A percentile compares a stretch with the other conserved stretches of the same genome.
Conservation (phyloP, 2,329 filamentous ascomycete genomes). For the Golovinomyces cichoracearum region DNA sequence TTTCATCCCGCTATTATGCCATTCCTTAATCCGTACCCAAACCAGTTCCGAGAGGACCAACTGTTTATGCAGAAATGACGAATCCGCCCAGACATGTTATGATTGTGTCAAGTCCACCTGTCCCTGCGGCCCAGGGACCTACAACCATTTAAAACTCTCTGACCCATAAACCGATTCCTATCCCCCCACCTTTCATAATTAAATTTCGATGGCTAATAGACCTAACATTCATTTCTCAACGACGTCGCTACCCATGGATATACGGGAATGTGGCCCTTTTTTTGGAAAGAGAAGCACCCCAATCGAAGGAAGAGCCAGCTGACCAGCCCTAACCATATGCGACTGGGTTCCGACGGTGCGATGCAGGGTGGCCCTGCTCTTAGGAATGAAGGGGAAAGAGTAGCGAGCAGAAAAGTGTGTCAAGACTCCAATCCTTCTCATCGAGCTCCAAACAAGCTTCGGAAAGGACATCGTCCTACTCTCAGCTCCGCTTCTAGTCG, state of each 20-base stretch:
- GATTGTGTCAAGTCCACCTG: background rate
- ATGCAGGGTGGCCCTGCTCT: background rate
- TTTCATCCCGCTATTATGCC: no score
- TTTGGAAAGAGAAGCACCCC: background rate
- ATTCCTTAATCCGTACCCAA: no score
- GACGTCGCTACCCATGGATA: background rate
- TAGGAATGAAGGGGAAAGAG: background rate
- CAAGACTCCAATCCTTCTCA: background rate
- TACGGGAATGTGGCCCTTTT: background rate
- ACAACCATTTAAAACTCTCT: background rate
- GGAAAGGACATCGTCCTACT: background rate
- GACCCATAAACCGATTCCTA: background rate
- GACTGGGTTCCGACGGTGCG: background rate
- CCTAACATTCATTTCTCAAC: background rate
- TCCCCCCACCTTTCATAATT: background rate
- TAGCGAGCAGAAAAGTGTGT: background rate
- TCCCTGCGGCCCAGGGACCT: background rate
- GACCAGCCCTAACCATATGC: background rate
- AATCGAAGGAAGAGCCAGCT: background rate
- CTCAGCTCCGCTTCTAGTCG: background rate
- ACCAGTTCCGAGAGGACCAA: no score
- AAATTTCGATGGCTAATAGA: background rate
- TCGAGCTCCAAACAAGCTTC: background rate
- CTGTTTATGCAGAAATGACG: background rate
- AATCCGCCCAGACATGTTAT: background rate